Base-by-base conservation (phyloP, 768 basidiomycete genomes). In the Termitomyces sp. region DNA sequence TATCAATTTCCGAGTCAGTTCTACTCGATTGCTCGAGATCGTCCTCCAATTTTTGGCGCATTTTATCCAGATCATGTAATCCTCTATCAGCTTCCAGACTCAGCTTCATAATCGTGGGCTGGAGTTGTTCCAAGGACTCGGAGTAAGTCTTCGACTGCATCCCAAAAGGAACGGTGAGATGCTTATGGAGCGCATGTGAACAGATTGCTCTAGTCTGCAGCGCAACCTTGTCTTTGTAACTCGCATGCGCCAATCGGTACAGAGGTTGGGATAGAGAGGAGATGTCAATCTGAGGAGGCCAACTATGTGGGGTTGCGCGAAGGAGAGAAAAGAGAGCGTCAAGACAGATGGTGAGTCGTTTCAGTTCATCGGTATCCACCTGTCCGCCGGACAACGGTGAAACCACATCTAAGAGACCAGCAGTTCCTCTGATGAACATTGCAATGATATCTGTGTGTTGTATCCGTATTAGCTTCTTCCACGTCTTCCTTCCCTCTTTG, bases 291-390 rank as follows among this genome's bases (percentile, higher is more conserved):
- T 42, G 5, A 5, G 40, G 22, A 23, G 23, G 22, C 40, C 22
- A 42, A 5, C 40, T 23, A 23, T 42, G 40, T 9, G 22, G 13
- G 22, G 40, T 42, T 23, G 22, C 5, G 22, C 23, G 40, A 12
- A 42, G 40, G 40, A 42, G 40, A 42, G 50, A 38, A n/a, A 51
- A 51, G 23, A 51, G 27, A 16, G 50, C 50, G 18, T 51, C 50
- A 22, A 51, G 27, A 18, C 50, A 51, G 16, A 22, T 51, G 5
- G 50, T 15, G 11, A 38, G 29, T 27, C 50, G 50, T 31, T 20
- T 20, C n/a, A 50, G 22, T 27, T 51, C 38, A 29, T 36, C 27
- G 7, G 39, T 31, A 10, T 23, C 7, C 5, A 38, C 38, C 18
- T 29, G 27, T 16, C 29, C 25, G 9, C 50, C 29, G 7, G 38